These are phyloP conservation scores for Helminthosporium solani DNA, from an alignment of 2,329 filamentous ascomycete species.

Conservation along the genomic window DNA sequence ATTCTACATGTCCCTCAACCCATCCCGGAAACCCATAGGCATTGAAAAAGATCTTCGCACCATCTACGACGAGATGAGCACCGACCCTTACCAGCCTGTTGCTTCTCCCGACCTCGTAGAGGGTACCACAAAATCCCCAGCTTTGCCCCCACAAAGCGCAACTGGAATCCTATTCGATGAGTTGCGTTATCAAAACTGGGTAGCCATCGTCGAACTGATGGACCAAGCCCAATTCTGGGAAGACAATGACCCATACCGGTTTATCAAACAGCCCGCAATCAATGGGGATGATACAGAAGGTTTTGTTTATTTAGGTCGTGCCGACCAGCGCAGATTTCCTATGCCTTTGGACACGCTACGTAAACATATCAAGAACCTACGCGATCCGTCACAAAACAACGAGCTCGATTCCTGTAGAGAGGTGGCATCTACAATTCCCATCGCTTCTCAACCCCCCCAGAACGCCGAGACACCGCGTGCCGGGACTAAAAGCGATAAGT, in stretches of 20 bases:
- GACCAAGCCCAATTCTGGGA: conserved; percentile 35
- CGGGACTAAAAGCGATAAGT: neutral
- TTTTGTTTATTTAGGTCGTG: neutral
- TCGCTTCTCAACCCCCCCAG: no score
- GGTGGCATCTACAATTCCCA: neutral
- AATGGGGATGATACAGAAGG: neutral
- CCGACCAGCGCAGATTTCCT: neutral
- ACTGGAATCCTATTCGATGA: conserved; percentile 47
- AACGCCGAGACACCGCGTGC: neutral
- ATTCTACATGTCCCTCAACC: conserved; percentile 41
- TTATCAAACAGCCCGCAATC: neutral
- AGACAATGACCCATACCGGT: neutral
- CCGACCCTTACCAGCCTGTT: conserved; percentile 39
- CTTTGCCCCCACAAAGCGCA: conserved; percentile 17
- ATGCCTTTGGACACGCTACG: neutral
- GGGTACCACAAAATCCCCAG: conserved; percentile 7
- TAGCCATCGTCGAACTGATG: conserved; percentile 49
- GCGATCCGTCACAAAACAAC: neutral
- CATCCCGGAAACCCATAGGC: conserved; percentile 21
- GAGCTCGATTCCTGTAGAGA: neutral
- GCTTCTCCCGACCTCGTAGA: conserved; percentile 8
- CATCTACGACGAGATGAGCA: conserved; percentile 49
- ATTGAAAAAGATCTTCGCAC: conserved; percentile 32
- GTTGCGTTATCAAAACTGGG: conserved; percentile 54
- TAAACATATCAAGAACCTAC: conserved; percentile 1